These are phyloP conservation scores for Chytriomyces hyalinus DNA, from an alignment of 192 early-diverging fungal species.

Conservation along the genomic window DNA sequence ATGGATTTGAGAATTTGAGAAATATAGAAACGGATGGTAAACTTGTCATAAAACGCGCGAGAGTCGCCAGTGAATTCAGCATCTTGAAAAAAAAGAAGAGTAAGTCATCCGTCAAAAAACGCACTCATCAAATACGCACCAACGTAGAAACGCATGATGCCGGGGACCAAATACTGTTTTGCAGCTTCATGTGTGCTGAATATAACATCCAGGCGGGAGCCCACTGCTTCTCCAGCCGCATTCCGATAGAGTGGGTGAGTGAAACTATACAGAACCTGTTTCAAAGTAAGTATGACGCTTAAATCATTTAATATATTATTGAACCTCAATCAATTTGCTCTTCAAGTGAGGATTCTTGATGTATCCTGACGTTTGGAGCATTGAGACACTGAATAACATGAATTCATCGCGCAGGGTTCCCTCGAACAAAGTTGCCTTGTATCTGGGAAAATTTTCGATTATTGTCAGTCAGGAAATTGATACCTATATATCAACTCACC, in stretches of 20 bases:
- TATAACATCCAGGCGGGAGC: conserved; percentile 49
- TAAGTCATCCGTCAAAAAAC: not conserved
- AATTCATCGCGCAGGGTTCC: conserved; percentile 53
- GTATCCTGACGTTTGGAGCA: conserved; percentile 77
- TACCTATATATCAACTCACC: conserved; percentile 46
- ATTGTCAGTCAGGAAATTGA: not conserved
- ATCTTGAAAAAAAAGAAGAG: conserved; percentile 56
- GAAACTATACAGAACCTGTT: conserved; percentile 79
- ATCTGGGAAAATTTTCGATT: conserved; percentile 28
- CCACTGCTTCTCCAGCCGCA: conserved; percentile 38
- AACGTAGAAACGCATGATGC: conserved; percentile 90
- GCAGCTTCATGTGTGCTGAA: conserved; percentile 81
- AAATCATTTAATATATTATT: not conserved
- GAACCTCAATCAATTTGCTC: conserved; percentile 89
- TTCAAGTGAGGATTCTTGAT: conserved; percentile 96
- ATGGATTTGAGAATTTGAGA: conserved; percentile 85
- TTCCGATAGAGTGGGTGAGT: conserved; percentile 71
- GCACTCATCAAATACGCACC: conserved; percentile 50
- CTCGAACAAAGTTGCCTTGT: conserved; percentile 53
- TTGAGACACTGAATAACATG: conserved; percentile 73
- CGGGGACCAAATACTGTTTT: conserved; percentile 75
- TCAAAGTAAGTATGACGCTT: conserved; percentile 9
- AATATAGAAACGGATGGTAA: conserved; percentile 97
- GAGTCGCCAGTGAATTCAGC: conserved; percentile 92
- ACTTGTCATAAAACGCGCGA: conserved; percentile 98